A percentile compares a stretch with the other conserved stretches of the same genome.
Evolutionary conservation across 352 stramenopile species (phyloP).

Genomic region (Pythium aristosporum): DNA sequence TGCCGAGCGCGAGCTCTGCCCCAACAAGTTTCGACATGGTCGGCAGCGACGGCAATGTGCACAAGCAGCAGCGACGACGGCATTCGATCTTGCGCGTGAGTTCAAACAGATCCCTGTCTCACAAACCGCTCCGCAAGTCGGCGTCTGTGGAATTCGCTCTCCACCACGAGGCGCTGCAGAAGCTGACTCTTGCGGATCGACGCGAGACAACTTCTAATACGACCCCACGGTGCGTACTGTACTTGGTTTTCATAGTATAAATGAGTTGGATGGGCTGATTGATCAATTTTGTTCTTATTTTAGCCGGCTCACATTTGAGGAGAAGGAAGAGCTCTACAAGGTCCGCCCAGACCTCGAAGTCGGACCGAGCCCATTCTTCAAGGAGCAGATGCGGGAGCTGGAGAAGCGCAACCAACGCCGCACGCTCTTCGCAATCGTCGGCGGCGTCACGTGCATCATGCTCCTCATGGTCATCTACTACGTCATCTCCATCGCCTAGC

Average conservation of each 20-base stretch:
- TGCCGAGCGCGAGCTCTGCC: conserved; percentile 1
- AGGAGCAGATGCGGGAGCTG: conserved; percentile 54
- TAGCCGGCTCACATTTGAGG: conserved; percentile 72
- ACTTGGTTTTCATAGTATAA: background rate
- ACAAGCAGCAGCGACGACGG: conserved; percentile 14
- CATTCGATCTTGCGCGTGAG: conserved; percentile 70
- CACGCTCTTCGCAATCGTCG: conserved; percentile 74
- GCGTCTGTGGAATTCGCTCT: conserved; percentile 73
- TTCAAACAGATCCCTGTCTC: conserved; percentile 30
- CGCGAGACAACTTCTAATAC: conserved; percentile 36
- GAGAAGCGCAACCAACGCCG: conserved; percentile 60
- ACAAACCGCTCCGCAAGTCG: conserved; percentile 52
- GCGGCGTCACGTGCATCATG: conserved; percentile 62
- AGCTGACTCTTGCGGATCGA: conserved; percentile 30
- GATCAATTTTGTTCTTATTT: background rate
- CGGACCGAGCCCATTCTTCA: conserved; percentile 50
- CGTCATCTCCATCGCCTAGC: conserved; percentile 29
- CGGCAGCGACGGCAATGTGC: background rate
- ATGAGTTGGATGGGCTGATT: background rate
- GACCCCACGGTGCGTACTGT: conserved; percentile 39
- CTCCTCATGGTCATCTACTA: conserved; percentile 76
- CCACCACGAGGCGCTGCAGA: conserved; percentile 39
- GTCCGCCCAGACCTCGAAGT: conserved; percentile 83
- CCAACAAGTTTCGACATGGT: background rate
- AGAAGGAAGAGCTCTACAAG: conserved; percentile 83